These are phyloP conservation scores for Bruguiera parviflora DNA, from an alignment of 345 rosid genomes.

Conservation along the genomic window DNA sequence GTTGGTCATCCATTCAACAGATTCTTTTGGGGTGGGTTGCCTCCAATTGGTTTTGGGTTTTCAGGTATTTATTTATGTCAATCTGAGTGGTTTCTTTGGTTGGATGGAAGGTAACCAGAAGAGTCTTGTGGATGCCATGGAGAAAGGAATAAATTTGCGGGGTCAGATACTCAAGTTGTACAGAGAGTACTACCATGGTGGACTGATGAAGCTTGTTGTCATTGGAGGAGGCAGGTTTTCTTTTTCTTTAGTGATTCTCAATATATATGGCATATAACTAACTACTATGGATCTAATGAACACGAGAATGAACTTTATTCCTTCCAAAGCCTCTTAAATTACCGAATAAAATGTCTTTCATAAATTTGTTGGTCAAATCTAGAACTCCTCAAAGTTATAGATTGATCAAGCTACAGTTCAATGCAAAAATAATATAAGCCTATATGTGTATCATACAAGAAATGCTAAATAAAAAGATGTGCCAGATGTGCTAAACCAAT, in stretches of 20 bases:
- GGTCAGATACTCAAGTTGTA: conserved; percentile 66
- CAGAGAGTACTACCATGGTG: conserved; percentile 72
- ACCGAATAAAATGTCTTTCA: too few species aligned
- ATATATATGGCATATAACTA: too few species aligned
- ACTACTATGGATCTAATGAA: too few species aligned
- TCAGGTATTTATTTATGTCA: conserved; percentile 12
- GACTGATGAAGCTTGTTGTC: conserved; percentile 90
- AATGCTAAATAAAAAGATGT: too few species aligned
- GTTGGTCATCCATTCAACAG: conserved; percentile 69
- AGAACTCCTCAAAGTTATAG: too few species aligned
- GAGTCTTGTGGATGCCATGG: conserved; percentile 83
- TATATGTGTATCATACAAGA: too few species aligned
- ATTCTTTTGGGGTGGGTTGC: conserved; percentile 83
- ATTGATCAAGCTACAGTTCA: too few species aligned
- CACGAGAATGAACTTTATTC: too few species aligned
- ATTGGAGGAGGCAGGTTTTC: conserved; percentile 84
- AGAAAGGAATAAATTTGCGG: conserved; percentile 78
- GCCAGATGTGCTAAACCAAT: too few species aligned
- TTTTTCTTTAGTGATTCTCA: neutral
- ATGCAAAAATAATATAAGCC: too few species aligned
- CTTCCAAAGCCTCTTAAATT: too few species aligned
- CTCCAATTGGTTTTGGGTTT: conserved; percentile 18
- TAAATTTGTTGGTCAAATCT: too few species aligned
- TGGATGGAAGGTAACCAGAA: conserved; percentile 76
- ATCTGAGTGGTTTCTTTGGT: conserved; percentile 16